Evolutionary conservation across 2,329 filamentous ascomycete genomes (phyloP), one percentile per base, ranked within the genome.

Genomic region (Plenodomus tracheiphilus): DNA sequence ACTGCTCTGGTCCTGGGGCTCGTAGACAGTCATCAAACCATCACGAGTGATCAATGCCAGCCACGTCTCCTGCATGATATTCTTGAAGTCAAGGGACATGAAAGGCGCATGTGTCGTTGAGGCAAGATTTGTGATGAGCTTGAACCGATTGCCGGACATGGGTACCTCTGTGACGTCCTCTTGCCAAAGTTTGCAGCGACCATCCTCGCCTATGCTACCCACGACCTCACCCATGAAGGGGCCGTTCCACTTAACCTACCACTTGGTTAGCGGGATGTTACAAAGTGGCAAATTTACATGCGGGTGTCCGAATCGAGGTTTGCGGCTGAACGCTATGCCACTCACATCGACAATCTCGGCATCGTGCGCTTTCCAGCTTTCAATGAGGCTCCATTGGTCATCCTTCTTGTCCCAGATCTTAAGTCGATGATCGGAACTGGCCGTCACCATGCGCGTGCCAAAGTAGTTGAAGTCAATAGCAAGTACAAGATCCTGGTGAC

Each of bases 391-490:
- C 90, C 91, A 96, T 36, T 85, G 85, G 58, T 86, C 79, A 49
- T 81, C 85, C 67, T 94, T 87, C 40, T 87, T 82, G 73, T 93
- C 90, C 81, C 93, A 97, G 54, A 97, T 88, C 68, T 92, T 91
- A 65, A 97, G 87, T 70, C 88, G 90, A 71, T 96, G 93, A 72
- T 97, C 93, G 16, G 93, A 89, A 16, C 91, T 94, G 28, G 91
- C 91, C 2, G 91, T 94, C 36, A 92, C 89, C 78, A 93, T 92
- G 61, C 92, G 89, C 64, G 91, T 92, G 61, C 92, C 93, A 71
- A 96, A 96, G 59, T 86, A 86, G 73, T 97, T 97, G 81, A 95
- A 96, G 59, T 90, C 87, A 53, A 93, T 86, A 46, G 90, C 87
- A 57, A 92, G 86, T 43, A 95, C 88, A 38, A 94, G 81, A 70